Base-by-base conservation (phyloP, 805 yeast genomes). In the Deakozyma indianensis region DNA sequence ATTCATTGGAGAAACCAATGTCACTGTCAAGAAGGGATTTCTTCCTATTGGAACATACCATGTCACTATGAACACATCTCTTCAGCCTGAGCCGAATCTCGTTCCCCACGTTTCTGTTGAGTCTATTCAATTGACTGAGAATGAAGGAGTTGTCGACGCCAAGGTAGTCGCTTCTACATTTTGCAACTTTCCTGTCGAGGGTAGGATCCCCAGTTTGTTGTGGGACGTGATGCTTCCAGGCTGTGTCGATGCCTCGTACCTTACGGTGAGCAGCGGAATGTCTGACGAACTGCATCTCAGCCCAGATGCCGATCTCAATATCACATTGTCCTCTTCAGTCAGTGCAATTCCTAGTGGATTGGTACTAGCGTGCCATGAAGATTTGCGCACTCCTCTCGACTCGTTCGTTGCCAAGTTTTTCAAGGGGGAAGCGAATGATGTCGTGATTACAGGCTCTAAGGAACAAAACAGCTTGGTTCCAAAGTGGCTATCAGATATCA, bases 141-240 rank as follows among this genome's bases (percentile, higher is more conserved):
- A 48, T 20, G 18, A 24, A 4, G 40, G 48, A 9, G 16, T 23
- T 2, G 43, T 22, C 22, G 43, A 35, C 15, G 2, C 25, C n/a
- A 45, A 48, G 3, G 23, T 47, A 15, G 41, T 41, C 11, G 46
- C 45, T n/a, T 27, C 48, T 22, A 44, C 49, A 9, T 22, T 28
- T 7, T 32, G 41, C 45, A 44, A 48, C 9, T 32, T 54, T 7
- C 32, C 49, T 1, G 41, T 49, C 4, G 41, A 41, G 4, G 61
- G 53, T 9, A 16, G 28, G 35, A 22, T 61, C n/a, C 66, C 66
- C 1, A 41, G 47, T 5, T 32, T 59, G 22, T 25, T 44, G 3
- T 61, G 66, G 66, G 35, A 41, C 0, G 42, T 60, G 7, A 50
- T 50, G 45, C 50, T 61, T 2, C 52, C 52, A 1, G 63, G 59